phyloP scores from a whole-genome alignment of 345 rosid species.

The Angophora floribunda region DNA sequence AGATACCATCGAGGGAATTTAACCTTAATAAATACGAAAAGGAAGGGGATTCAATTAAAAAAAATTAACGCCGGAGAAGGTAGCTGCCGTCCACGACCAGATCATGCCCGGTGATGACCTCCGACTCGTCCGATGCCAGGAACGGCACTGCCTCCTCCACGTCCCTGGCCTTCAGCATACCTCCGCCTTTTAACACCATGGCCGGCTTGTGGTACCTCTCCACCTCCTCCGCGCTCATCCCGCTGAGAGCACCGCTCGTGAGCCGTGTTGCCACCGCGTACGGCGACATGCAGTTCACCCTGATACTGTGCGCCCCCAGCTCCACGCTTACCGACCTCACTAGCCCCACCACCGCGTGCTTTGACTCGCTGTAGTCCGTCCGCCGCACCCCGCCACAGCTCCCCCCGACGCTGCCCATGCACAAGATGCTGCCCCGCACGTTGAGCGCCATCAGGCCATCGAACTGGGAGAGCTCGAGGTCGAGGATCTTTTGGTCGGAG shows the following conservation, averaged over 20 bases:
- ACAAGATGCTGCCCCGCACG: constrained; percentile 17
- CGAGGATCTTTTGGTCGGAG: constrained; percentile 4
- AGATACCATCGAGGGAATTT: not conserved
- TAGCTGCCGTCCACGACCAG: constrained; percentile 7
- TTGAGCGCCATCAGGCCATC: constrained; percentile 8
- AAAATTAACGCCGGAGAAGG: not conserved
- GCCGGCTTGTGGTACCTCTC: not conserved
- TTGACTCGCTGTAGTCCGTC: constrained; percentile 10
- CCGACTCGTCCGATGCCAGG: constrained; percentile 9
- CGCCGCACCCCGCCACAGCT: not conserved
- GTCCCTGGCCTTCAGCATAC: constrained; percentile 1
- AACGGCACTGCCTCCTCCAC: constrained; percentile 12
- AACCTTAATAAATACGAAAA: not conserved
- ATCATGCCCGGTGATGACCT: constrained; percentile 5
- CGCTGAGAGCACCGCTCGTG: too few relatives aligned
- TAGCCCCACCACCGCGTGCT: constrained; percentile 19
- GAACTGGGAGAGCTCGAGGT: not conserved
- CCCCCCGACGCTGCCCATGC: constrained; percentile 7
- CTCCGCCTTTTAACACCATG: not conserved
- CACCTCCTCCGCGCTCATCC: too few relatives aligned
- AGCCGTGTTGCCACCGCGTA: too few relatives aligned
- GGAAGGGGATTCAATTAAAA: not conserved
- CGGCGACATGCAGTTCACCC: constrained; percentile 16
- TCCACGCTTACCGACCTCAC: constrained; percentile 6
- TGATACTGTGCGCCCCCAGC: constrained; percentile 8